A percentile compares a stretch with the other conserved stretches of the same genome.
Evolutionary conservation across 768 basidiomycete species (phyloP).

Genomic region (Pilatotrama ljubarskyi): DNA sequence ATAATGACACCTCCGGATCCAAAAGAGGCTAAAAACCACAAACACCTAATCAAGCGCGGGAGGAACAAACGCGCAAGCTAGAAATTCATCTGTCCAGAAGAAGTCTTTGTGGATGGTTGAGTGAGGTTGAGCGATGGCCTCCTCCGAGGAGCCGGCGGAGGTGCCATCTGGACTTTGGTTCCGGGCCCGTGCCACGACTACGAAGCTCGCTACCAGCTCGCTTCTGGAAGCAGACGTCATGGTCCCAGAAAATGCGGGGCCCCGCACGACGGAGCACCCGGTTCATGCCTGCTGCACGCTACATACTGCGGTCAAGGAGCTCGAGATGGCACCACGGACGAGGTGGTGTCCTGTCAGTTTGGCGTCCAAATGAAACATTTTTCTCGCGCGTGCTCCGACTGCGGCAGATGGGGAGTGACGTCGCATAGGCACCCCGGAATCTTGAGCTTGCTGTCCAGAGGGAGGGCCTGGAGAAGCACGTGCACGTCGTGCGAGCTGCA

Average conservation of each 20-base stretch:
- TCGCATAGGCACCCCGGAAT: neutral
- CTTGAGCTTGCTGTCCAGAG: conserved; percentile 4
- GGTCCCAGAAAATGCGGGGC: conserved; percentile 3
- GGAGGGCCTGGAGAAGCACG: neutral
- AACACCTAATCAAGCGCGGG: too few species aligned
- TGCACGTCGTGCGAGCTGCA: neutral
- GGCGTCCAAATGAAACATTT: neutral
- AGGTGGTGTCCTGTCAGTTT: neutral
- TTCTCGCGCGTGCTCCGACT: neutral
- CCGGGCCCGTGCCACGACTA: too few species aligned
- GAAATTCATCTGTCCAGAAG: too few species aligned
- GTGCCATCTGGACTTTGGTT: too few species aligned
- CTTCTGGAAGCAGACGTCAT: too few species aligned
- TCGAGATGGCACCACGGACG: neutral
- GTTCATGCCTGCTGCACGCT: neutral
- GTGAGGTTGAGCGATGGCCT: too few species aligned
- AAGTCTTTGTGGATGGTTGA: too few species aligned
- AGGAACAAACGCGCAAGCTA: too few species aligned
- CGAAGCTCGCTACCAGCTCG: too few species aligned
- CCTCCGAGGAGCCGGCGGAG: too few species aligned
- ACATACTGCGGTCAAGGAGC: neutral
- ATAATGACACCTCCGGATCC: too few species aligned
- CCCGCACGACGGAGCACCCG: conserved; percentile 1
- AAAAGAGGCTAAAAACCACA: too few species aligned
- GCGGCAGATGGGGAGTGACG: neutral